A percentile compares a stretch with the other conserved stretches of the same genome.
These are phyloP conservation scores for Dorcoceras hygrometricum DNA, from an alignment of 257 asterid genomes.

Conservation along the genomic window DNA sequence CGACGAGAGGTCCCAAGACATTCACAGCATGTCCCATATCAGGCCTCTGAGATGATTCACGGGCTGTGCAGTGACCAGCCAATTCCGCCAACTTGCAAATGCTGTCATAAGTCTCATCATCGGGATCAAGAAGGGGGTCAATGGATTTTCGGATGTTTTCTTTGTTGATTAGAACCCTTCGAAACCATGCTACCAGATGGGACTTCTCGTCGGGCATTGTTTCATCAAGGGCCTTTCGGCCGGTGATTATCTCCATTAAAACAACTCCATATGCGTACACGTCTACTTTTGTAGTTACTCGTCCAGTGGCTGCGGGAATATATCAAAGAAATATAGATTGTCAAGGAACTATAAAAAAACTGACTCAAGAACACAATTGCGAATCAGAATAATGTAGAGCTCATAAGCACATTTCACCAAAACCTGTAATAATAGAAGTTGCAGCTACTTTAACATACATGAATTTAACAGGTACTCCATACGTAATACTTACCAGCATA, in stretches of 20 bases:
- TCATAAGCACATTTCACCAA: too few relatives aligned
- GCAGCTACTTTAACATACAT: constrained; percentile 10
- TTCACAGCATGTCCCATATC: constrained; percentile 98
- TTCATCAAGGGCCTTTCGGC: constrained; percentile 83
- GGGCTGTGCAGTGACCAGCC: constrained; percentile 91
- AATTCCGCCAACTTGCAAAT: constrained; percentile 80
- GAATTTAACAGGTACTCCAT: background rate
- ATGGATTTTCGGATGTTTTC: constrained; percentile 71
- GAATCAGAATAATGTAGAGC: background rate
- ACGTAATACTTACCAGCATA: constrained; percentile 63
- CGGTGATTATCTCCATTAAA: constrained; percentile 81
- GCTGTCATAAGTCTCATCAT: constrained; percentile 74
- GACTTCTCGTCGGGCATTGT: constrained; percentile 81
- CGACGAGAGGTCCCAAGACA: constrained; percentile 88
- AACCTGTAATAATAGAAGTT: background rate
- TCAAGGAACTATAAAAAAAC: background rate
- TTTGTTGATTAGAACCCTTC: constrained; percentile 77
- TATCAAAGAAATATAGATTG: background rate
- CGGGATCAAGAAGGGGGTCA: constrained; percentile 63
- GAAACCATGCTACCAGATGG: constrained; percentile 91
- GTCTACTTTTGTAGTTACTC: constrained; percentile 92
- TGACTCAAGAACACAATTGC: background rate
- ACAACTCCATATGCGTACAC: constrained; percentile 94
- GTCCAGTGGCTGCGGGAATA: constrained; percentile 70
- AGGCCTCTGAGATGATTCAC: constrained; percentile 88